phyloP scores from a whole-genome alignment of 345 rosid species.

The Balakata baccata region DNA sequence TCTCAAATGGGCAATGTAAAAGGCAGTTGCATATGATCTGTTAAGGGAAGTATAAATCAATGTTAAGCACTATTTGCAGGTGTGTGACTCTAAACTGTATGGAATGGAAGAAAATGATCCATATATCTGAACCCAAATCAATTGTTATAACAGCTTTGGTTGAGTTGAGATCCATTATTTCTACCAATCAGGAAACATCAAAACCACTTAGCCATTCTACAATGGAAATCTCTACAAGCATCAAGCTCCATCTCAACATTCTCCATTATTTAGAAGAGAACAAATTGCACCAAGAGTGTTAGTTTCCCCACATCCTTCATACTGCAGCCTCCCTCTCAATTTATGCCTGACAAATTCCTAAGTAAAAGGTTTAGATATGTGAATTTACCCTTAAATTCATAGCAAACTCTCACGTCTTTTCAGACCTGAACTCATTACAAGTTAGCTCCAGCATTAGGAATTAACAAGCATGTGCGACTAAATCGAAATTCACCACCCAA shows the following conservation, averaged over 20 bases:
- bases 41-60: background rate
- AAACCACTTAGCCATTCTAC: background rate
- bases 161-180: background rate
- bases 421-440: background rate
- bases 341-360: too few relatives aligned
- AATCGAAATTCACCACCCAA: too few relatives aligned
- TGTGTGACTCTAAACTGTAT: background rate
- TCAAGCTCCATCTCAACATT: background rate
- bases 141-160: background rate
- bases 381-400: background rate
- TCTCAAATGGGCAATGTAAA: background rate
- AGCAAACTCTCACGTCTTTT: background rate
- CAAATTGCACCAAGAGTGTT: background rate
- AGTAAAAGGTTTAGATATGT: background rate
- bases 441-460: too few relatives aligned
- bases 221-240: background rate
- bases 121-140: background rate
- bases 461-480: too few relatives aligned
- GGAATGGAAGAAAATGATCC: background rate
- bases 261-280: background rate
- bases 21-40: slow-evolving; percentile 1
- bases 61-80: background rate
- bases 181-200: background rate
- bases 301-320: background rate
- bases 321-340: background rate